Percentiles rank a stretch among this genome's conserved stretches.
These are phyloP conservation scores for Gossypium raimondii DNA, from an alignment of 345 rosid genomes.

Conservation along the genomic window DNA sequence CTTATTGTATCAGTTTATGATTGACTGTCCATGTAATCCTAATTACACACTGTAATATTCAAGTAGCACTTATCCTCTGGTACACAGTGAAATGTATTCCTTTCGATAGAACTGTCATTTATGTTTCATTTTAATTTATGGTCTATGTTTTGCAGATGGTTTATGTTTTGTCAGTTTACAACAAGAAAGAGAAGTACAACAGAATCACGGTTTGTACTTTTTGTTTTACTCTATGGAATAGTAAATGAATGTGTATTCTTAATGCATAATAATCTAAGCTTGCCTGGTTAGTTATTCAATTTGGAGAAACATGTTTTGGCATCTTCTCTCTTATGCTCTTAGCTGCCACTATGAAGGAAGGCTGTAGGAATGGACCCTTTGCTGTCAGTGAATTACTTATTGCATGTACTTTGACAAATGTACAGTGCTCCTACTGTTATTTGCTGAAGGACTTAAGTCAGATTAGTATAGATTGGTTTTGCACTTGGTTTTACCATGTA, in stretches of 20 bases:
- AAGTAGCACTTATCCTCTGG: background rate
- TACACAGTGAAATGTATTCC: background rate
- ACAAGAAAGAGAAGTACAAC: constrained; percentile 89
- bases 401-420: background rate
- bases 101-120: background rate
- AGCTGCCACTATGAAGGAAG: background rate
- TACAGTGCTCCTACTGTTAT: background rate
- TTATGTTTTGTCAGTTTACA: constrained; percentile 84
- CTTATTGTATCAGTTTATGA: background rate
- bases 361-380: constrained; percentile 2
- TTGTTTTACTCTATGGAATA: constrained; percentile 15
- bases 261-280: background rate
- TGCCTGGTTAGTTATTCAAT: background rate
- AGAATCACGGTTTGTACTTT: constrained; percentile 68
- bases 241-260: constrained; percentile 1
- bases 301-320: constrained; percentile 4
- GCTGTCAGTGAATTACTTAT: background rate
- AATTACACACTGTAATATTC: background rate
- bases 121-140: constrained; percentile 4
- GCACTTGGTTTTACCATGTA: background rate
- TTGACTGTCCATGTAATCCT: background rate
- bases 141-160: constrained; percentile 70
- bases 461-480: background rate
- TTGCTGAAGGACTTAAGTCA: background rate
- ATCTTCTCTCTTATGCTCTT: background rate